Conservation (phyloP, 1,284 basidiomycete genomes). For the Sanguinoderma infundibulare region DNA sequence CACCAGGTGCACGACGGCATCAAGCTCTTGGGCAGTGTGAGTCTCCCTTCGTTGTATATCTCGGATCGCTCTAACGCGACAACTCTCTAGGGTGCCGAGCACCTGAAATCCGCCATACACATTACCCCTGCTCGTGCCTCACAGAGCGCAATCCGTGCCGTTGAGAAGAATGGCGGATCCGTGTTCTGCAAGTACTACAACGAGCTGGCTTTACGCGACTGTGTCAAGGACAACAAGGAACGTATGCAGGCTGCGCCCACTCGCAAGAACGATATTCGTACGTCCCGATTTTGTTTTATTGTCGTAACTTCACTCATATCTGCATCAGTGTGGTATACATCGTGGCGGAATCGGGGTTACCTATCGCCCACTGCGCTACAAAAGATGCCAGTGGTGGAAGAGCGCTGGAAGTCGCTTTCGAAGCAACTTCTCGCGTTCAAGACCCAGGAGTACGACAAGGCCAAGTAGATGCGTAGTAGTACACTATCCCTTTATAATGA, state of each 20-base stretch:
- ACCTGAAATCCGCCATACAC: slow-evolving; percentile 78
- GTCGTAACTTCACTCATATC: background rate
- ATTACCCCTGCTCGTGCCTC: slow-evolving; percentile 88
- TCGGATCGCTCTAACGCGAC: background rate
- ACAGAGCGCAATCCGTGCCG: slow-evolving; percentile 82
- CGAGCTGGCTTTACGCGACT: slow-evolving; percentile 80
- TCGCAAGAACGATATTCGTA: slow-evolving; percentile 85
- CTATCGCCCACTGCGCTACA: slow-evolving; percentile 61
- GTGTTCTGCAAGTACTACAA: slow-evolving; percentile 96
- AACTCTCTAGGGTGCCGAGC: slow-evolving; percentile 58
- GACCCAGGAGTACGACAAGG: slow-evolving; percentile 56
- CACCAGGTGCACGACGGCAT: slow-evolving; percentile 90
- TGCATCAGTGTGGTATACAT: slow-evolving; percentile 76
- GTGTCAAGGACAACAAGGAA: slow-evolving; percentile 74
- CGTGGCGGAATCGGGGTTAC: slow-evolving; percentile 74
- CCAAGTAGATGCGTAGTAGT: slow-evolving; percentile 36
- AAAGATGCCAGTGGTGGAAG: slow-evolving; percentile 65
- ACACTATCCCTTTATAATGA: background rate
- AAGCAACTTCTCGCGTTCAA: slow-evolving; percentile 64
- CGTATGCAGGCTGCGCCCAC: slow-evolving; percentile 79
- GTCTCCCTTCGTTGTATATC: slow-evolving; percentile 31
- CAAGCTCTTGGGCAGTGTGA: slow-evolving; percentile 86
- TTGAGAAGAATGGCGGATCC: slow-evolving; percentile 83
- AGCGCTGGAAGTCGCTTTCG: slow-evolving; percentile 71
- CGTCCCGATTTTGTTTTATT: slow-evolving; percentile 35